Evolutionary conservation across 768 basidiomycete species (phyloP).

Genomic region (Gyrodon lividus): DNA sequence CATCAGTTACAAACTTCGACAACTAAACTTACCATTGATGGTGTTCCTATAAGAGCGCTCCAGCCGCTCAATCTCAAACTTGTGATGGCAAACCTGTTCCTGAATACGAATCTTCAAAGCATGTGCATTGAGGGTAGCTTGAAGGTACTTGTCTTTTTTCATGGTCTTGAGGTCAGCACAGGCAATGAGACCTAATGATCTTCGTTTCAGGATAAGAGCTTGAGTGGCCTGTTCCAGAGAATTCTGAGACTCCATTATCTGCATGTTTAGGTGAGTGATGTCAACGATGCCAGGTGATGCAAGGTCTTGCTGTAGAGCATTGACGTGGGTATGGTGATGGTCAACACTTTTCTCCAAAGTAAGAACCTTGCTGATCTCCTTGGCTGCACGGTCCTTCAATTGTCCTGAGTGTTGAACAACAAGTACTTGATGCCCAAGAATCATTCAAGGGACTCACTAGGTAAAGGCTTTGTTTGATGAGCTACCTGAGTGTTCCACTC

Average conservation of each 20-base stretch:
- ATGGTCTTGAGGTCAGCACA: constrained; percentile 3
- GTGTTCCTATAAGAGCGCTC: too few relatives aligned
- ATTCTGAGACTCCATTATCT: neutral
- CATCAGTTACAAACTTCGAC: too few relatives aligned
- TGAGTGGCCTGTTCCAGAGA: neutral
- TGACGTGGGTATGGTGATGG: neutral
- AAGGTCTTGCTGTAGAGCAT: neutral
- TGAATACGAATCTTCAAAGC: constrained; percentile 17
- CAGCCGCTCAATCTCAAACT: constrained; percentile 19
- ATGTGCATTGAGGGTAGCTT: constrained; percentile 18
- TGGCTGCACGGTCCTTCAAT: neutral
- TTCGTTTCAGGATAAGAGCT: neutral
- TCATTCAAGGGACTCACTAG: neutral
- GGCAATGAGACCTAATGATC: constrained; percentile 1
- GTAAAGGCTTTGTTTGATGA: constrained; percentile 3
- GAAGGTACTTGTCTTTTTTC: constrained; percentile 11
- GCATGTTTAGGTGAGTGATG: too few relatives aligned
- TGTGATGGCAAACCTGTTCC: constrained; percentile 15
- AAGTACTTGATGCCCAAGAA: too few relatives aligned
- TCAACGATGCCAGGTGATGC: neutral
- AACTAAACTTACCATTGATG: too few relatives aligned
- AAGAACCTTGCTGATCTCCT: too few relatives aligned
- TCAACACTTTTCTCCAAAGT: constrained; percentile 2
- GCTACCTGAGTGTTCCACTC: neutral
- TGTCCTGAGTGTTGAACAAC: neutral